These are phyloP conservation scores for Orbilia javanica DNA, from an alignment of 2,329 filamentous ascomycete species.

Conservation along the genomic window DNA sequence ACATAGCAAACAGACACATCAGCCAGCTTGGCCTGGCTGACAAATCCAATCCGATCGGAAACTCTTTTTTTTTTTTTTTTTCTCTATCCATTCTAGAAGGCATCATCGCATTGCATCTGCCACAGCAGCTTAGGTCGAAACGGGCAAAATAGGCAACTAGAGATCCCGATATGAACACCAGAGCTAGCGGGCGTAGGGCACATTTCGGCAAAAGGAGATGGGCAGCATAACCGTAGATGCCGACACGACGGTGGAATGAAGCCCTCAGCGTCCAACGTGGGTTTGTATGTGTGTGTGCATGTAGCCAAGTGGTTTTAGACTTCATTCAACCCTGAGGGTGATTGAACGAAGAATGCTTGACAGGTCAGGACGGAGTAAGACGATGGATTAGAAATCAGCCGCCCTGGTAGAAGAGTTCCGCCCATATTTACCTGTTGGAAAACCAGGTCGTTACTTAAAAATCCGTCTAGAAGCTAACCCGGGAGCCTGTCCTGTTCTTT, in stretches of 20 bases:
- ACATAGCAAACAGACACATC: not conserved
- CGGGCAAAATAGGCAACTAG: conserved; percentile 10
- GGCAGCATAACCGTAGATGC: conserved; percentile 3
- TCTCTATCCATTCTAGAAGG: conserved; percentile 3
- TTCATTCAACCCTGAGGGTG: not conserved
- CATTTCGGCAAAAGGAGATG: conserved; percentile 36
- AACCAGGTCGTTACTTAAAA: not conserved
- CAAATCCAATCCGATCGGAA: conserved; percentile 31
- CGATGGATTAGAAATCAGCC: conserved; percentile 42
- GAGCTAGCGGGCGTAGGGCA: conserved; percentile 28
- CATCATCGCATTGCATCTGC: not conserved
- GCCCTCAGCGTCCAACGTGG: no score
- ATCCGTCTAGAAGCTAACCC: no score
- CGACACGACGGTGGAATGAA: no score
- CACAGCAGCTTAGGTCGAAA: not conserved
- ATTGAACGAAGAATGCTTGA: no score
- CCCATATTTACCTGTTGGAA: not conserved
- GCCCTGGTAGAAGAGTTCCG: conserved; percentile 53
- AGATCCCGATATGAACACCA: conserved; percentile 9
- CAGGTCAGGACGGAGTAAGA: not conserved
- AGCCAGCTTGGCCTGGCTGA: not conserved
- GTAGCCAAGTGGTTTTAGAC: not conserved
- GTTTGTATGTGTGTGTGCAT: not conserved
- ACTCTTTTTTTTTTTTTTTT: conserved; percentile 4
- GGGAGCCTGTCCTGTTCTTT: no score